Conservation (phyloP, 2,329 filamentous ascomycete species). For the Fusarium goolgardi region DNA sequence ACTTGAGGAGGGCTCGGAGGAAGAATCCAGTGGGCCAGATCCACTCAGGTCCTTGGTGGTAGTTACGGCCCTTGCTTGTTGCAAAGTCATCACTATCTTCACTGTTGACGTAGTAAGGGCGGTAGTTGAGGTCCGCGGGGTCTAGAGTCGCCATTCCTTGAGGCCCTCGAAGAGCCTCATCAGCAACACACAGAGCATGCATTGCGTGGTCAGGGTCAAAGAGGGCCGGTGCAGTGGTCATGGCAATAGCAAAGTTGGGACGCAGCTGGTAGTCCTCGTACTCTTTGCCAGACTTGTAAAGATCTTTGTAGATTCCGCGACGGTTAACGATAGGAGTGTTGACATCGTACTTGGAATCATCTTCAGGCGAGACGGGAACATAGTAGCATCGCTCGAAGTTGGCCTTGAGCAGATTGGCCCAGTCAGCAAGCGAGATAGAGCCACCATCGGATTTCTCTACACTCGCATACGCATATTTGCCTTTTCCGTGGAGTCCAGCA, state of each 20-base stretch:
- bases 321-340: slow-evolving; percentile 85
- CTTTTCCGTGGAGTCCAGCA: slow-evolving; percentile 71
- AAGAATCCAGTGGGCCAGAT: slow-evolving; percentile 98
- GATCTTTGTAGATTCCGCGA: slow-evolving; percentile 96
- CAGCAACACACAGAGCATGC: slow-evolving; percentile 81
- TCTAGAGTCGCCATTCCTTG: slow-evolving; percentile 97
- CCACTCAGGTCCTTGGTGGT: slow-evolving; percentile 99
- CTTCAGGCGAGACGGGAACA: slow-evolving; percentile 74
- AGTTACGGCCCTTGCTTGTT: slow-evolving; percentile 94
- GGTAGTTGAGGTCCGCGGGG: slow-evolving; percentile 90
- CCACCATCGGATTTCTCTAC: slow-evolving; percentile 74
- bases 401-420: slow-evolving; percentile 81
- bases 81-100: slow-evolving; percentile 93
- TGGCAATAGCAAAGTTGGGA: slow-evolving; percentile 93
- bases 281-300: slow-evolving; percentile 93
- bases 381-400: slow-evolving; percentile 97
- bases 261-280: slow-evolving; percentile 98
- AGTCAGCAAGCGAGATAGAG: slow-evolving; percentile 76
- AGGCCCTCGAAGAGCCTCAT: slow-evolving; percentile 83
- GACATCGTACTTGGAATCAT: slow-evolving; percentile 83
- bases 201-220: slow-evolving; percentile 85
- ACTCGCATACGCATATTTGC: slow-evolving; percentile 77
- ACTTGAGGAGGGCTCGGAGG: slow-evolving; percentile 88
- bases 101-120: slow-evolving; percentile 93
- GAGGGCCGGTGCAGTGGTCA: slow-evolving; percentile 90